phyloP scores from a whole-genome alignment of 306 rosid species.

The Betula pendula region DNA sequence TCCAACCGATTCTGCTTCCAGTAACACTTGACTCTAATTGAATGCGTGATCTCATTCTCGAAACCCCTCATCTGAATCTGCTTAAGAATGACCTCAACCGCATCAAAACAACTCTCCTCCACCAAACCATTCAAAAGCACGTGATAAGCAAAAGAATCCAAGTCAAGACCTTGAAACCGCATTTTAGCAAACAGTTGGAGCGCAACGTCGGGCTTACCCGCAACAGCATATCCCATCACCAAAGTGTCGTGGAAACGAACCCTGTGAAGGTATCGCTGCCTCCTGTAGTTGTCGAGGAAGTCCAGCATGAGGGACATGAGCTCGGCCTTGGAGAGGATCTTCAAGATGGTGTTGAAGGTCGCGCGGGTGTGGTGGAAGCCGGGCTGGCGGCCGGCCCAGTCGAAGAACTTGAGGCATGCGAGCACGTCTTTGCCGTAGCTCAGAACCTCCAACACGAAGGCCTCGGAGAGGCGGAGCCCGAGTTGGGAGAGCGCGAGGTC shows the following conservation, averaged over 20 bases:
- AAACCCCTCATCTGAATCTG: constrained; percentile 58
- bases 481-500: constrained; percentile 54
- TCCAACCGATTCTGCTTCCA: constrained; percentile 52
- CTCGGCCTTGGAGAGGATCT: constrained; percentile 53
- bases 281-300: constrained; percentile 38
- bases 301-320: constrained; percentile 52
- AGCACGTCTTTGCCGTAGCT: constrained; percentile 46
- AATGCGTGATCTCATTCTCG: constrained; percentile 42
- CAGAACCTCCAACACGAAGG: constrained; percentile 63
- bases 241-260: constrained; percentile 55
- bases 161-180: constrained; percentile 73
- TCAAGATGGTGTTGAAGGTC: constrained; percentile 59
- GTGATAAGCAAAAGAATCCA: constrained; percentile 56
- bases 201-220: constrained; percentile 62
- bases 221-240: constrained; percentile 77
- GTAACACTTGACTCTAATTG: constrained; percentile 44
- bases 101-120: constrained; percentile 49
- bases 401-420: constrained; percentile 80
- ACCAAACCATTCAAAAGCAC: constrained; percentile 58
- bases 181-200: constrained; percentile 65
- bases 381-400: constrained; percentile 83
- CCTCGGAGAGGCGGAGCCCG: constrained; percentile 46
- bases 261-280: not conserved
- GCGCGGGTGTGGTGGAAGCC: constrained; percentile 59
- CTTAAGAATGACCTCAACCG: constrained; percentile 38